Evolutionary conservation across 768 basidiomycete genomes (phyloP).

Genomic region (Macrolepiota albuminosa): DNA sequence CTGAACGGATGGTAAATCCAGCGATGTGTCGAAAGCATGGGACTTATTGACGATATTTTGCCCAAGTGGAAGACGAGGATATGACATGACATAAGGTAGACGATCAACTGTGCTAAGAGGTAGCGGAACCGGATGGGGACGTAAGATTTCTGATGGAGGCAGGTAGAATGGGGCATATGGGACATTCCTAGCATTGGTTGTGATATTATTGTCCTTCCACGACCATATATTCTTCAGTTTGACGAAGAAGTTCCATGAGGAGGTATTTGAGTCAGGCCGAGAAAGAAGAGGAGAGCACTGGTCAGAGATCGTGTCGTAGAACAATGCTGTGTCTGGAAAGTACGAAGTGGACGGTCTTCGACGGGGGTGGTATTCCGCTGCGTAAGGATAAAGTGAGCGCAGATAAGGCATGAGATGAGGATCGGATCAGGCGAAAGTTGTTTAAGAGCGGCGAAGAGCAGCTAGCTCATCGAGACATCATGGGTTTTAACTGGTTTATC

Average conservation of each 20-base stretch:
- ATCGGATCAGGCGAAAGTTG: not conserved
- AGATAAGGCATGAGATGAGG: not conserved
- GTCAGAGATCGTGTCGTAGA: not conserved
- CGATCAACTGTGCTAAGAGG: not conserved
- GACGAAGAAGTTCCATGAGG: not conserved
- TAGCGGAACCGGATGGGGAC: not conserved
- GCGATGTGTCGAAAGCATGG: not conserved
- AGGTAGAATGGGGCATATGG: not conserved
- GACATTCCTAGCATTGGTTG: not conserved
- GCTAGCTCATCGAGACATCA: not conserved
- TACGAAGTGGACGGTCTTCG: not conserved
- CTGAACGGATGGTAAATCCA: not conserved
- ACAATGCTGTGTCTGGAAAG: not conserved
- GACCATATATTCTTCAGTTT: slow-evolving; percentile 1
- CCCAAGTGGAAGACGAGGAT: not conserved
- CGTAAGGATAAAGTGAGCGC: not conserved
- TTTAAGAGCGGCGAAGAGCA: not conserved
- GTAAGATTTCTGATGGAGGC: not conserved
- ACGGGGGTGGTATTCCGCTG: not conserved
- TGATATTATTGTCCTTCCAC: not conserved
- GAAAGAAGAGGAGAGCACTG: not conserved
- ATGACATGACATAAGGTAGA: not conserved
- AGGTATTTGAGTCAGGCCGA: not conserved
- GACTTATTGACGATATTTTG: not conserved
- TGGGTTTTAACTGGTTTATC: slow-evolving; percentile 3